Evolutionary conservation across 306 rosid species (phyloP).

Genomic region (Medicago arabica): DNA sequence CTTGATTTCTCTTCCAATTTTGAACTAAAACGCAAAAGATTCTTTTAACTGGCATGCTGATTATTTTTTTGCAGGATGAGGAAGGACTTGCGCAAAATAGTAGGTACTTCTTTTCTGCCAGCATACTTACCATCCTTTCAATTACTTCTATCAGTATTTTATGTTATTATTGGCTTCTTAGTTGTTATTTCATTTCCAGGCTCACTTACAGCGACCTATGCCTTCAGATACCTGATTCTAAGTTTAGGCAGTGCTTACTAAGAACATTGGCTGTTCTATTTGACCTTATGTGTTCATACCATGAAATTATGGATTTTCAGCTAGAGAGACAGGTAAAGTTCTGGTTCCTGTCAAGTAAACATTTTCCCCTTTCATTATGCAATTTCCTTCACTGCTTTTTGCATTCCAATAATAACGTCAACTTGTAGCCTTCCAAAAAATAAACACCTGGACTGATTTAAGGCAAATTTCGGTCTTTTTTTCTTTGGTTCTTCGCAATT

Average conservation of each 20-base stretch:
- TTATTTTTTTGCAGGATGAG: conserved; percentile 70
- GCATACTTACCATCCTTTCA: conserved; percentile 37
- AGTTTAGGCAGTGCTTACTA: conserved; percentile 87
- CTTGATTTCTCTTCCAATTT: conserved; percentile 24
- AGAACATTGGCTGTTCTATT: conserved; percentile 81
- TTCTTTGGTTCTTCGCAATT: conserved; percentile 10
- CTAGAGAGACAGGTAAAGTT: conserved; percentile 70
- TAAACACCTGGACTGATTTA: conserved; percentile 1
- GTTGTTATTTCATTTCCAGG: conserved; percentile 62
- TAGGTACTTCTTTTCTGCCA: conserved; percentile 65
- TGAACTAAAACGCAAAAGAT: conserved; percentile 22
- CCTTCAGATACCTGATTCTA: conserved; percentile 86
- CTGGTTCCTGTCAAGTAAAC: conserved; percentile 27
- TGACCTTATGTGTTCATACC: conserved; percentile 86
- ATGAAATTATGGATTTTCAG: conserved; percentile 90
- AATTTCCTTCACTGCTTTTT: conserved; percentile 4
- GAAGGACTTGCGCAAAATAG: conserved; percentile 66
- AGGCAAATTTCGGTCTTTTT: conserved; percentile 31
- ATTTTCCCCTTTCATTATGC: conserved; percentile 18
- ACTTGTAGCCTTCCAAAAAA: not conserved
- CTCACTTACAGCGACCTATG: conserved; percentile 98
- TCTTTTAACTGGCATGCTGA: conserved; percentile 40
- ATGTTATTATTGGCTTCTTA: conserved; percentile 41
- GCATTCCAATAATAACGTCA: conserved; percentile 32
- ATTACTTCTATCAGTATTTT: conserved; percentile 9